Base-by-base conservation (phyloP, 768 basidiomycete genomes). In the Termitomyces heimii region DNA sequence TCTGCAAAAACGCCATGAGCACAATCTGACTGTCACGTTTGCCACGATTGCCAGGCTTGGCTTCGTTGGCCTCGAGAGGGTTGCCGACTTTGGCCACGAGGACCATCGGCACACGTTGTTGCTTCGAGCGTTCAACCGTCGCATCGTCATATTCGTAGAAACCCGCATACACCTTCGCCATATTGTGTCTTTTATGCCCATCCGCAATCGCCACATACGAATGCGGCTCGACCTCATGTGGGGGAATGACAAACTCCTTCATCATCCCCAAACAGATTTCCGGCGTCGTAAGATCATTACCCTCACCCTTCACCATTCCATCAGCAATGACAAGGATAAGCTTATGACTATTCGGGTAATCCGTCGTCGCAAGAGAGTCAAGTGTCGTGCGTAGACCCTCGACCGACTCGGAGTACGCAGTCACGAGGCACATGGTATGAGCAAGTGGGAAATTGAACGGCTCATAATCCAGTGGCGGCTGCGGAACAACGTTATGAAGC, bases 111-210 rank as follows among this genome's bases (percentile, higher is more conserved):
- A 98, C 92, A 32, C 93, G 88, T 69, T 99, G 97, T 69, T 98
- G 97, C 74, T 98, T 99, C 53, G 86, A 88, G 31, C 79, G 75
- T 72, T 98, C 97, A 26, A 89, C 80, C 2, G 95, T 96, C 42
- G 86, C 81, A 66, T 94, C 82, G 67, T 98, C 94, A 72, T 98
- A 99, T 60, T 86, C 83, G 71, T 99, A 98, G 77, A 92, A 99
- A 12, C 97, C 97, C 37, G 97, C 95, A 66, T 89, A 98, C 40
- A 98, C 94, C 74, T 95, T 94, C 40, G 94, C 96, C 94, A 96
- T 97, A 70, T 99, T 99, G 78, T 98, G 97, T 35, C 94, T 83
- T 75, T 97, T 98, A 79, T 98, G 95, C n/a, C 97, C 97, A 67
- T 99, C 96, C 16, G 97, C 97, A 65, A 99, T 98, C 58, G 97